Evolutionary conservation across 495 filamentous ascomycete species (phyloP).

Genomic region (Penicillium antarcticum): DNA sequence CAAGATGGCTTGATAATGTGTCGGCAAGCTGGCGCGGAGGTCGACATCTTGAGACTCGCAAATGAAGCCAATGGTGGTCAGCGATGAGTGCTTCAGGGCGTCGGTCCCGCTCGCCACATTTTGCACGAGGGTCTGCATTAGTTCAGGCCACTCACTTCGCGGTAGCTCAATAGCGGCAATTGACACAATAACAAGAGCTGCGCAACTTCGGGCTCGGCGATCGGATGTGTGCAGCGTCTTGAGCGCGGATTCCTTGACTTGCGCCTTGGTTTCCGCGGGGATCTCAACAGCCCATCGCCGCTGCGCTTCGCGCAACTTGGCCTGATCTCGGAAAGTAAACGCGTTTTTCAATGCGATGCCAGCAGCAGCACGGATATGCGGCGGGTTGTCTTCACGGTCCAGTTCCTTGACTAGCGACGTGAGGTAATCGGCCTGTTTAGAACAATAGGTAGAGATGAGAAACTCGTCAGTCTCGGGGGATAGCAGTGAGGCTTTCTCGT

Average conservation of each 20-base stretch:
- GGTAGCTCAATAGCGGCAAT: constrained; percentile 95
- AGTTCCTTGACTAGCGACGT: constrained; percentile 86
- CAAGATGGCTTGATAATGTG: constrained; percentile 93
- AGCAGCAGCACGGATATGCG: constrained; percentile 84
- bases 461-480: too few species aligned
- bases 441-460: neutral
- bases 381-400: constrained; percentile 79
- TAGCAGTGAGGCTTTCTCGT: too few species aligned
- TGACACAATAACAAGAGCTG: constrained; percentile 91
- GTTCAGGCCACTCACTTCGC: constrained; percentile 89
- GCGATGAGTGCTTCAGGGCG: constrained; percentile 86
- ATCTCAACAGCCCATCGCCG: constrained; percentile 84
- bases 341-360: constrained; percentile 97
- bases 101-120: constrained; percentile 85
- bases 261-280: constrained; percentile 69
- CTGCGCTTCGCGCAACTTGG: constrained; percentile 82
- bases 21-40: constrained; percentile 72
- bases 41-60: constrained; percentile 92
- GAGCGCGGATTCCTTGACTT: constrained; percentile 83
- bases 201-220: constrained; percentile 75
- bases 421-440: constrained; percentile 80
- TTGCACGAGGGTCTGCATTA: constrained; percentile 82
- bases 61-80: constrained; percentile 94
- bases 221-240: constrained; percentile 77
- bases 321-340: constrained; percentile 85